Evolutionary conservation across 345 rosid genomes (phyloP).

Genomic region (Kandelia obovata): DNA sequence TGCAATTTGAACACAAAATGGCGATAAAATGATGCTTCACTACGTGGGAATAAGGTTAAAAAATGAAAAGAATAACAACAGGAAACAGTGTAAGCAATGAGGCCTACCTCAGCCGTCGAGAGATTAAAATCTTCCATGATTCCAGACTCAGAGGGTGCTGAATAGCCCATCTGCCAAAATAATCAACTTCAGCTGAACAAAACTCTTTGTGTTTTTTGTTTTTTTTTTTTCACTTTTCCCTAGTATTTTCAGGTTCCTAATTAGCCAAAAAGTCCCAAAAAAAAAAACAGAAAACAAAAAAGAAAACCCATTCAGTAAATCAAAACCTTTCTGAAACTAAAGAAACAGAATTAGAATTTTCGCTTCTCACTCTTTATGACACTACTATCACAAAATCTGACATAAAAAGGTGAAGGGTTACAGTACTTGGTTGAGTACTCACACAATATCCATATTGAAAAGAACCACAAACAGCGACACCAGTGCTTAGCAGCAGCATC

Average conservation of each 20-base stretch:
- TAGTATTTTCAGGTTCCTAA: background rate
- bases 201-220: background rate
- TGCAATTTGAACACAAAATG: constrained; percentile 15
- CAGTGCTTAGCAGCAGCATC: constrained; percentile 46
- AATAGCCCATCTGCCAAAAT: constrained; percentile 40
- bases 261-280: background rate
- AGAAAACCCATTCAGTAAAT: too few species aligned
- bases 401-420: too few species aligned
- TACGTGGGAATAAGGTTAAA: too few species aligned
- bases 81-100: background rate
- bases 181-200: background rate
- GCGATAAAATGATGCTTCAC: too few species aligned
- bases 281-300: background rate
- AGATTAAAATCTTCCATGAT: constrained; percentile 41
- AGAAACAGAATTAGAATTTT: too few species aligned
- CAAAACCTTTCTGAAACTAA: too few species aligned
- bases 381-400: too few species aligned
- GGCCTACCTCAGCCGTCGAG: constrained; percentile 36
- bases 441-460: constrained; percentile 53
- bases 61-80: too few species aligned
- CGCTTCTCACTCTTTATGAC: too few species aligned
- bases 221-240: background rate
- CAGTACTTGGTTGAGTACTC: constrained; percentile 6
- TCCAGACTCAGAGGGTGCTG: constrained; percentile 45
- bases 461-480: constrained; percentile 50